phyloP scores from a whole-genome alignment of 1,139 yeast genomes.

The Wickerhamomyces sp. region DNA sequence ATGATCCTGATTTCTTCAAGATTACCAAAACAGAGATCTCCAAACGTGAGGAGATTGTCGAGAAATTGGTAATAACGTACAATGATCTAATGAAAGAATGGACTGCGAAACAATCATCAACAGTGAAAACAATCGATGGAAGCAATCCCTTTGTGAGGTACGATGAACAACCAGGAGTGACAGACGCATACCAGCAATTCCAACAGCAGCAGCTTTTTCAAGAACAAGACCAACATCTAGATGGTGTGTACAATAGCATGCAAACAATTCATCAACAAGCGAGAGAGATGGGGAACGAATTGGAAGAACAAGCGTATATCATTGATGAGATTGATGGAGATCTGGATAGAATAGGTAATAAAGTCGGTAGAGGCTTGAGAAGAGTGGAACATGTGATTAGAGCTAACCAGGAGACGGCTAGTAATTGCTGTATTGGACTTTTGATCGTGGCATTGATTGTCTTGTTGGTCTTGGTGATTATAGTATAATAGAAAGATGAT shows the following conservation, averaged over 20 bases:
- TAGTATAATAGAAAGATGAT: conserved; percentile 26
- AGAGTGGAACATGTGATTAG: conserved; percentile 64
- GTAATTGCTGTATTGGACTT: conserved; percentile 85
- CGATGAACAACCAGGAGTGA: conserved; percentile 22
- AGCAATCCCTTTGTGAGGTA: conserved; percentile 24
- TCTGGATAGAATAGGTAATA: conserved; percentile 69
- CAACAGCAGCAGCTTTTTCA: conserved; percentile 63
- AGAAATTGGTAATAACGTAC: conserved; percentile 38
- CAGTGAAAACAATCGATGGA: conserved; percentile 7
- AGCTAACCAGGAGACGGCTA: conserved; percentile 74
- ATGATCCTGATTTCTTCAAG: conserved; percentile 55
- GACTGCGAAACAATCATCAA: conserved; percentile 6
- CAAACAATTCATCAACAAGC: conserved; percentile 84
- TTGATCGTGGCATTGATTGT: conserved; percentile 69
- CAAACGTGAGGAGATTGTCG: conserved; percentile 47
- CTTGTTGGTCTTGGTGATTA: conserved; percentile 63
- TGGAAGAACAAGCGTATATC: conserved; percentile 79
- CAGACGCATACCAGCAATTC: conserved; percentile 31
- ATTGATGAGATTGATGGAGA: conserved; percentile 80
- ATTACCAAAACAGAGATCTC: conserved; percentile 45
- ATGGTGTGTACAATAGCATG: conserved; percentile 79
- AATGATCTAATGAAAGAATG: conserved; percentile 27
- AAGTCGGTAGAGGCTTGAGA: conserved; percentile 67
- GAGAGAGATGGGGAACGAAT: conserved; percentile 76
- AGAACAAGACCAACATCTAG: conserved; percentile 82